These are phyloP conservation scores for Penicillium egyptiacum DNA, from an alignment of 495 filamentous ascomycete genomes.

Conservation along the genomic window DNA sequence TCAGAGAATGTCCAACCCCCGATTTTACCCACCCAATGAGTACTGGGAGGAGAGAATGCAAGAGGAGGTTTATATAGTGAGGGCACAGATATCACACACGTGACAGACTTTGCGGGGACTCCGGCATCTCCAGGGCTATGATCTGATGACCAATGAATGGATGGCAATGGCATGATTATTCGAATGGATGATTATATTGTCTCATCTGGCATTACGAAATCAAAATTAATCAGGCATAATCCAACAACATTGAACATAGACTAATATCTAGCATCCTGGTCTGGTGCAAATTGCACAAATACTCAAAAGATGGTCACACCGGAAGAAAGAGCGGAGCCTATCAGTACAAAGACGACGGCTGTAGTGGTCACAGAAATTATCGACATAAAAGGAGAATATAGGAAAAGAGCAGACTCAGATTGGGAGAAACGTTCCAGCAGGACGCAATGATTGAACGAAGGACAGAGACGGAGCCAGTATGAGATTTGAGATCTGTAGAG, in stretches of 20 bases:
- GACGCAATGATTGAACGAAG: constrained; percentile 22
- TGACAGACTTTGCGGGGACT: not conserved
- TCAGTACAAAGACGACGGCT: constrained; percentile 12
- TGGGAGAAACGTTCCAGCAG: constrained; percentile 12
- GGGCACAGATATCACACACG: constrained; percentile 1
- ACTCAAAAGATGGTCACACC: constrained; percentile 18
- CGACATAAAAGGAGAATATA: constrained; percentile 28
- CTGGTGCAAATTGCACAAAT: constrained; percentile 24
- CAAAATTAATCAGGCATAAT: not conserved
- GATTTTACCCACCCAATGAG: not conserved
- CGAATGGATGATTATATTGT: not conserved
- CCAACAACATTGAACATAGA: constrained; percentile 13
- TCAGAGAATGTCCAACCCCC: not conserved
- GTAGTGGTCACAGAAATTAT: constrained; percentile 23
- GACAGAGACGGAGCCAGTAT: constrained; percentile 18
- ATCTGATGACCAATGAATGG: not conserved
- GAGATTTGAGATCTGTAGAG: constrained; percentile 17
- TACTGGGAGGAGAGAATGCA: not conserved
- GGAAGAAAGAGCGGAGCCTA: constrained; percentile 15
- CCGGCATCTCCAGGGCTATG: not conserved
- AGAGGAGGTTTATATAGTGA: not conserved
- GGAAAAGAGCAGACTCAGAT: constrained; percentile 21
- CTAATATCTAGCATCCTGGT: constrained; percentile 22
- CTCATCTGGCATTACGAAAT: not conserved
- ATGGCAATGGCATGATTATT: not conserved